Conservation (phyloP, 768 basidiomycete genomes). For the Agaricus bisporus region DNA sequence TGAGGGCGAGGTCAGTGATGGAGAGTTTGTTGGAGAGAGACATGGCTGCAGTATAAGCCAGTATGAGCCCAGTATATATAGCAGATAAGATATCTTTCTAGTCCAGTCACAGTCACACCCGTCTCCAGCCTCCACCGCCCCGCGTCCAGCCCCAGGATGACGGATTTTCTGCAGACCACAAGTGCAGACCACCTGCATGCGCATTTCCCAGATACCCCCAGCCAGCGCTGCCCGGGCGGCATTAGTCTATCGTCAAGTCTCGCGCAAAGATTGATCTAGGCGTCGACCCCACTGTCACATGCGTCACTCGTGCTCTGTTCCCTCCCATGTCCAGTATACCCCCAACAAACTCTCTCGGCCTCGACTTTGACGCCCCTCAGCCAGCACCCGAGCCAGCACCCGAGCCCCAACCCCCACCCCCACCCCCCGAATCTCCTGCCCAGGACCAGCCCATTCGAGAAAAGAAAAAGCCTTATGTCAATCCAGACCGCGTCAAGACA, state of each 20-base stretch:
- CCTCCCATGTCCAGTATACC: conserved; percentile 19
- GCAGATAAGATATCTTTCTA: conserved; percentile 14
- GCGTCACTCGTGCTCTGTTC: conserved; percentile 23
- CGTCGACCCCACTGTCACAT: conserved; percentile 6
- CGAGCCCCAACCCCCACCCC: conserved; percentile 5
- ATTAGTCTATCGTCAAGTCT: too few species aligned
- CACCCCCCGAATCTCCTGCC: conserved; percentile 14
- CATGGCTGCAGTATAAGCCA: conserved; percentile 43
- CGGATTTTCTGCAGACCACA: too few species aligned
- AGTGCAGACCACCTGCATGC: too few species aligned
- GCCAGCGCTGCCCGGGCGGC: too few species aligned
- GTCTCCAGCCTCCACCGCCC: too few species aligned
- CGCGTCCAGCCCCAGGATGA: too few species aligned
- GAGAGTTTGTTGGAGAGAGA: conserved; percentile 93
- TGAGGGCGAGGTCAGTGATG: conserved; percentile 87
- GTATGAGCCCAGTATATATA: conserved; percentile 15
- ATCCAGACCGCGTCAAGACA: conserved; percentile 80
- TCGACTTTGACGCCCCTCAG: conserved; percentile 50
- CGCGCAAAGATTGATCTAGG: not conserved
- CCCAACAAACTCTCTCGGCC: conserved; percentile 60
- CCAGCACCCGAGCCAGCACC: conserved; percentile 6
- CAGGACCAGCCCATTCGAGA: conserved; percentile 25
- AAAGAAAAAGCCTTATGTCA: conserved; percentile 72
- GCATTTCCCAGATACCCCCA: too few species aligned
- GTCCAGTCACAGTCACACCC: too few species aligned